phyloP scores from a whole-genome alignment of 331 rosid species.

The Malus hybrid region DNA sequence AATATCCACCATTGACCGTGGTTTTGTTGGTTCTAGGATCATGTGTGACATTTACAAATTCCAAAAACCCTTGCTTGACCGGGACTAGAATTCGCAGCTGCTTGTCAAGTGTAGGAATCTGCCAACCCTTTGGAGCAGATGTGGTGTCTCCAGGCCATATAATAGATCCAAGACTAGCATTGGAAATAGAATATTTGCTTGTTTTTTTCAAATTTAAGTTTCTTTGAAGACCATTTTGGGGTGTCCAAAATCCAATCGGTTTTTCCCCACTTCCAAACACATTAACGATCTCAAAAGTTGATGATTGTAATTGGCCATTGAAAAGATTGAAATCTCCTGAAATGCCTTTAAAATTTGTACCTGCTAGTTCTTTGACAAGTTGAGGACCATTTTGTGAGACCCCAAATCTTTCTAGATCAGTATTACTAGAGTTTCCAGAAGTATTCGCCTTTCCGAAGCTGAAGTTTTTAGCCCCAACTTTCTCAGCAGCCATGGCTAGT shows the following conservation, averaged over 20 bases:
- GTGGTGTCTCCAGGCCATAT: constrained; percentile 36
- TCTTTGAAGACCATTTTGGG: constrained; percentile 7
- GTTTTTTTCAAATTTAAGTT: neutral
- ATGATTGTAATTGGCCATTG: constrained; percentile 21
- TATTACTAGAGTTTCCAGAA: neutral
- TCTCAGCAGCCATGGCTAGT: constrained; percentile 23
- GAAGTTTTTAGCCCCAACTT: neutral
- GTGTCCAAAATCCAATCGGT: constrained; percentile 29
- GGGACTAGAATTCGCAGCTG: constrained; percentile 32
- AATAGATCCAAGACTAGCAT: constrained; percentile 14
- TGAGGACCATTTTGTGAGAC: constrained; percentile 15
- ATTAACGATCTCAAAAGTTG: constrained; percentile 26
- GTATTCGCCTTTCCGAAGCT: constrained; percentile 6
- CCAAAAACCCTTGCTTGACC: constrained; percentile 8
- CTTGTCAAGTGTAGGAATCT: constrained; percentile 19
- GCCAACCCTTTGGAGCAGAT: constrained; percentile 33
- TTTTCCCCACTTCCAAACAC: constrained; percentile 24
- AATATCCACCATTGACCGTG: constrained; percentile 11
- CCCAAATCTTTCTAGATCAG: constrained; percentile 11
- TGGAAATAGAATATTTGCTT: constrained; percentile 7
- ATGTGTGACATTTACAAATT: constrained; percentile 11
- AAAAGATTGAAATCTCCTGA: constrained; percentile 15
- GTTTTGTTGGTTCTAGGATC: neutral
- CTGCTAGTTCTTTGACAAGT: constrained; percentile 13
- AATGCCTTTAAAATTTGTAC: constrained; percentile 19